Percentiles rank a stretch among this genome's conserved stretches.
Conservation (phyloP, 352 stramenopile species). For the Phytopythium delawarense region DNA sequence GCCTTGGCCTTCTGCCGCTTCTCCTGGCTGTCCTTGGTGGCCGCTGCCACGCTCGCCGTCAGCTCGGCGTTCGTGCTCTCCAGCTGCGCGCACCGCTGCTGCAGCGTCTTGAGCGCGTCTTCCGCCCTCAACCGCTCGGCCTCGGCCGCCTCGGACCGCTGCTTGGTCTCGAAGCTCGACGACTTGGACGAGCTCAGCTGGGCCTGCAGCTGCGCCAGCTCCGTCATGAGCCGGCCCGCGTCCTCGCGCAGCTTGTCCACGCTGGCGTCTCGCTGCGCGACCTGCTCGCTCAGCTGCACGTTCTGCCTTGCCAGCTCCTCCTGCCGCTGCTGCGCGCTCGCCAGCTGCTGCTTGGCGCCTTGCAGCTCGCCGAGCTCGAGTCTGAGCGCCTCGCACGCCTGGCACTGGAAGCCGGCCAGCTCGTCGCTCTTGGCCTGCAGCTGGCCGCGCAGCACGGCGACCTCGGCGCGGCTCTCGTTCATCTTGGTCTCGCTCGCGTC, state of each 20-base stretch:
- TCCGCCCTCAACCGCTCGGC: slow-evolving; percentile 45
- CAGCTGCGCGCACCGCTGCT: slow-evolving; percentile 30
- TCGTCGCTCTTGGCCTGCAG: slow-evolving; percentile 34
- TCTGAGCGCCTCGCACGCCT: slow-evolving; percentile 37
- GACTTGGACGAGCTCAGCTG: slow-evolving; percentile 37
- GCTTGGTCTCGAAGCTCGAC: slow-evolving; percentile 34
- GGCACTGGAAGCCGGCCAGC: slow-evolving; percentile 23
- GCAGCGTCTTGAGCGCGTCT: slow-evolving; percentile 26
- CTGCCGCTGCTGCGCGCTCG: slow-evolving; percentile 28
- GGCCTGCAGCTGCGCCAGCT: slow-evolving; percentile 35
- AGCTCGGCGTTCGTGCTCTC: slow-evolving; percentile 64
- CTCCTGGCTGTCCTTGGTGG: slow-evolving; percentile 53
- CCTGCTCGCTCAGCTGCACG: slow-evolving; percentile 47
- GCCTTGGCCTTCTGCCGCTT: slow-evolving; percentile 73
- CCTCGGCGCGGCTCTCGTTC: slow-evolving; percentile 25
- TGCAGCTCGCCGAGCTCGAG: slow-evolving; percentile 51
- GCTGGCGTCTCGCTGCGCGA: slow-evolving; percentile 52
- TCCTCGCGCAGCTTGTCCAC: slow-evolving; percentile 37
- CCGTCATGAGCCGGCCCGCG: slow-evolving; percentile 35
- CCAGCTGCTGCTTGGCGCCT: slow-evolving; percentile 34
- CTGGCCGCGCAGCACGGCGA: slow-evolving; percentile 25
- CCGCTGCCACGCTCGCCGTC: slow-evolving; percentile 25
- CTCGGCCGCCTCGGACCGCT: slow-evolving; percentile 38
- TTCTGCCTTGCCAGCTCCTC: slow-evolving; percentile 52
- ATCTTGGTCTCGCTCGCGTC: slow-evolving; percentile 45